Evolutionary conservation across 2,329 filamentous ascomycete species (phyloP).

Genomic region (Kalaharituber pfeilii): DNA sequence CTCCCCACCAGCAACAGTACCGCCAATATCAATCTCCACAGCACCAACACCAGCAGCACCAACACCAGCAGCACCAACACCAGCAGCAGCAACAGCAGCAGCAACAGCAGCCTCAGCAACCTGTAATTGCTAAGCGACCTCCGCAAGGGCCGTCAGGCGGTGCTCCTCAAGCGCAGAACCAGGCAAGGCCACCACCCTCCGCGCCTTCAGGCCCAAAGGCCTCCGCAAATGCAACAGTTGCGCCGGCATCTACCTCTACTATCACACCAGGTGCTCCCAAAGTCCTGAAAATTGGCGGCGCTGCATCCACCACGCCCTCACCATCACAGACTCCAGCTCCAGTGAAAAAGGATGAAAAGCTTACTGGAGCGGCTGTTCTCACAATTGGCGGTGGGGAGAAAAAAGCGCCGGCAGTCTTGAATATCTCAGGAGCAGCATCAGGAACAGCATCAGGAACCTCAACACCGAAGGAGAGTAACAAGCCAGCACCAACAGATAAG

Average conservation of each 20-base stretch:
- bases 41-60: conserved; percentile 37
- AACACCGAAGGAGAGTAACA: conserved; percentile 2
- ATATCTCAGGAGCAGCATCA: no score
- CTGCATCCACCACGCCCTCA: no score
- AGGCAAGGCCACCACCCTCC: conserved; percentile 23
- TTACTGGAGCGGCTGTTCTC: conserved; percentile 50
- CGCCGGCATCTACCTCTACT: conserved; percentile 32
- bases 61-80: conserved; percentile 31
- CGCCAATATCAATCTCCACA: conserved; percentile 22
- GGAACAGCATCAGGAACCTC: conserved; percentile 26
- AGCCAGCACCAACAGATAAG: conserved; percentile 29
- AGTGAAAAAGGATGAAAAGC: conserved; percentile 40
- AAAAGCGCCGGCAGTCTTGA: no score
- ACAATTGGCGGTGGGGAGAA: conserved; percentile 48
- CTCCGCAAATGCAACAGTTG: conserved; percentile 30
- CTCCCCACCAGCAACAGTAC: conserved; percentile 22
- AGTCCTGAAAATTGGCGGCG: conserved; percentile 45
- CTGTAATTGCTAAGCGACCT: conserved; percentile 47
- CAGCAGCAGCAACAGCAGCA: conserved; percentile 28
- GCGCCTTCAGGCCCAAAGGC: conserved; percentile 29
- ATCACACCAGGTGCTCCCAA: conserved; percentile 36
- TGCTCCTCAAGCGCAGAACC: conserved; percentile 38
- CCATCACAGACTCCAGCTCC: conserved; percentile 38
- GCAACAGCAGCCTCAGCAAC: conserved; percentile 32
- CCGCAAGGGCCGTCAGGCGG: conserved; percentile 37